Evolutionary conservation across 1,284 basidiomycete species (phyloP).

Genomic region (Stygiomarasmius scandens): DNA sequence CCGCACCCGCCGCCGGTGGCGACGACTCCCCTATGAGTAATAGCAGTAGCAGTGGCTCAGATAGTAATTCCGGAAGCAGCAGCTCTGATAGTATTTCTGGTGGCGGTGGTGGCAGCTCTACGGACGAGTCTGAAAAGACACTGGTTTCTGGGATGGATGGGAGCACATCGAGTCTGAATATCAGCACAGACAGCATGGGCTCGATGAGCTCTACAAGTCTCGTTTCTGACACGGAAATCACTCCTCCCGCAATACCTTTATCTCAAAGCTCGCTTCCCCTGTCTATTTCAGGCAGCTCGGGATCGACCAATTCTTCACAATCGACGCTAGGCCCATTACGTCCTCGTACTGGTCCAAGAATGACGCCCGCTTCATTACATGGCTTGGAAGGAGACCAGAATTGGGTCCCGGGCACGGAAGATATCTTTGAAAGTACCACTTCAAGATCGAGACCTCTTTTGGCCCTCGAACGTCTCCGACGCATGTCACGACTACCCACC

Average conservation of each 20-base stretch:
- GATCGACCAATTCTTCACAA: not conserved
- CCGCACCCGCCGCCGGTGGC: conserved; percentile 21
- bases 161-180: not conserved
- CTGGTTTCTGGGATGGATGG: conserved; percentile 22
- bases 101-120: conserved; percentile 15
- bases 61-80: conserved; percentile 17
- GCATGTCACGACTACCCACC: conserved; percentile 36
- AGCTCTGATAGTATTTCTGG: conserved; percentile 19
- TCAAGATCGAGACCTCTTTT: conserved; percentile 74
- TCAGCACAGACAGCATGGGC: not conserved
- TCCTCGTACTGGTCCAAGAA: not conserved
- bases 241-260: conserved; percentile 4
- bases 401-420: conserved; percentile 57
- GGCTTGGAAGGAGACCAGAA: conserved; percentile 41
- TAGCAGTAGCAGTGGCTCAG: conserved; percentile 7
- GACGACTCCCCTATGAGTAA: conserved; percentile 12
- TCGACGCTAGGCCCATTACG: conserved; percentile 1
- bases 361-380: not conserved
- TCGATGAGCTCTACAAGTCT: not conserved
- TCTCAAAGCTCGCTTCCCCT: not conserved
- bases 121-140: conserved; percentile 33
- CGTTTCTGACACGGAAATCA: conserved; percentile 7
- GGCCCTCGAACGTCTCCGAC: conserved; percentile 71
- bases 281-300: not conserved
- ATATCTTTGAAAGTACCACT: conserved; percentile 78